Conservation (phyloP, 805 yeast genomes). For the Candida ulmi region DNA sequence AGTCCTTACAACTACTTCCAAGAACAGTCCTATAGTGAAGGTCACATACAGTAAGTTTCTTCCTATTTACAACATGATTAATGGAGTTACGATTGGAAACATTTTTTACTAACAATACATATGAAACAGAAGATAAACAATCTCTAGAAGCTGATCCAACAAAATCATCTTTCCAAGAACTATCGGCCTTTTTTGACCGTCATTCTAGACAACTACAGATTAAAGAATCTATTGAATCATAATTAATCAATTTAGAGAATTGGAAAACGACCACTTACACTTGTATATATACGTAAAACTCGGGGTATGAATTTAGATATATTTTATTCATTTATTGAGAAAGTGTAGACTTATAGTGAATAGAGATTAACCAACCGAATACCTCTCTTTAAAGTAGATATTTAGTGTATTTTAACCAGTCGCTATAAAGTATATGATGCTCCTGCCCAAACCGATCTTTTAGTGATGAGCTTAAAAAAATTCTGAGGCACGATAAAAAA, state of each 20-base stretch:
- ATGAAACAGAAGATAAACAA: conserved; percentile 56
- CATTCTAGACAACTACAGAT: conserved; percentile 77
- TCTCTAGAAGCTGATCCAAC: conserved; percentile 64
- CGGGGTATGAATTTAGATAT: no score
- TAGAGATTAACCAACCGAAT: no score
- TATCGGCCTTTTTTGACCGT: conserved; percentile 63
- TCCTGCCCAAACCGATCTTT: not conserved
- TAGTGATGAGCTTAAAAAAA: not conserved
- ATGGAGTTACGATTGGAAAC: conserved; percentile 36
- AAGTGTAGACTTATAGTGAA: no score
- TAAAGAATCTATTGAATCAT: conserved; percentile 58
- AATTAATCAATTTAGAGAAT: not conserved
- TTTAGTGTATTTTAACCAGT: no score
- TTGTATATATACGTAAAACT: not conserved
- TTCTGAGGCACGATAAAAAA: not conserved
- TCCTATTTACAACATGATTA: no score
- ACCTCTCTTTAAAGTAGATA: no score
- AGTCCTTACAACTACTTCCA: conserved; percentile 42
- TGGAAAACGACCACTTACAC: not conserved
- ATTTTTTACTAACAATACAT: conserved; percentile 1
- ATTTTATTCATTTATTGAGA: no score
- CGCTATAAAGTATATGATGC: no score
- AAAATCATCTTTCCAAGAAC: conserved; percentile 47
- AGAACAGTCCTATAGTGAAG: conserved; percentile 52
- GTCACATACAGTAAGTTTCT: conserved; percentile 67